Evolutionary conservation across 140 eudicot species (phyloP).

Genomic region (Cichorium intybus): DNA sequence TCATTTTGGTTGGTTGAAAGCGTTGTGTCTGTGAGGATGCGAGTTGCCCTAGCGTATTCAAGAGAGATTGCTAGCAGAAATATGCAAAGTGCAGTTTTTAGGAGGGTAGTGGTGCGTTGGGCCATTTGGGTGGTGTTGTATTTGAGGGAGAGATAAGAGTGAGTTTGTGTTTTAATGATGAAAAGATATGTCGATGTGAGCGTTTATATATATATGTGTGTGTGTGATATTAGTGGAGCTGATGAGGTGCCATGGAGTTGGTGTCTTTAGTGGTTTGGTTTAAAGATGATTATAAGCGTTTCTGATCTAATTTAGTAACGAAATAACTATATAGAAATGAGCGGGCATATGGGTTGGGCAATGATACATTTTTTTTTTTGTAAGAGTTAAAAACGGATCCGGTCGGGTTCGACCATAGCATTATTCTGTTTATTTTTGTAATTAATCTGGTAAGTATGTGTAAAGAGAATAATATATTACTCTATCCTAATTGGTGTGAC

Average conservation of each 20-base stretch:
- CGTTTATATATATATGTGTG: conserved; percentile 12
- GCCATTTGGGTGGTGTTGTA: conserved; percentile 40
- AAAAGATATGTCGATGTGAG: neutral
- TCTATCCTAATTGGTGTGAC: too few relatives aligned
- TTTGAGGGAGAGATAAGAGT: neutral
- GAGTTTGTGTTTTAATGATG: neutral
- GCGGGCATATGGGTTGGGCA: too few relatives aligned
- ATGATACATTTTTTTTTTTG: too few relatives aligned
- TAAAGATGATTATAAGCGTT: neutral
- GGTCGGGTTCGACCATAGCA: too few relatives aligned
- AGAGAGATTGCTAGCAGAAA: conserved; percentile 46
- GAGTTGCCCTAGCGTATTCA: conserved; percentile 41
- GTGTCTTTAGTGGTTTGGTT: conserved; percentile 20
- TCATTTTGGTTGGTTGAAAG: conserved; percentile 20
- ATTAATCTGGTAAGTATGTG: too few relatives aligned
- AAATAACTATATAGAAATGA: too few relatives aligned
- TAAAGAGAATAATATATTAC: too few relatives aligned
- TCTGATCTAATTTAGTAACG: too few relatives aligned
- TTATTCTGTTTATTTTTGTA: too few relatives aligned
- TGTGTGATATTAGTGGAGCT: conserved; percentile 40
- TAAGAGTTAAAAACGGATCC: too few relatives aligned
- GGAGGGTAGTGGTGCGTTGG: conserved; percentile 8
- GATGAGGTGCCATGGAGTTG: conserved; percentile 42
- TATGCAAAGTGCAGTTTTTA: conserved; percentile 30
- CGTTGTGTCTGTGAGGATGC: conserved; percentile 52